phyloP scores from a whole-genome alignment of 1,284 basidiomycete species.

The Puccinia sorghi region DNA sequence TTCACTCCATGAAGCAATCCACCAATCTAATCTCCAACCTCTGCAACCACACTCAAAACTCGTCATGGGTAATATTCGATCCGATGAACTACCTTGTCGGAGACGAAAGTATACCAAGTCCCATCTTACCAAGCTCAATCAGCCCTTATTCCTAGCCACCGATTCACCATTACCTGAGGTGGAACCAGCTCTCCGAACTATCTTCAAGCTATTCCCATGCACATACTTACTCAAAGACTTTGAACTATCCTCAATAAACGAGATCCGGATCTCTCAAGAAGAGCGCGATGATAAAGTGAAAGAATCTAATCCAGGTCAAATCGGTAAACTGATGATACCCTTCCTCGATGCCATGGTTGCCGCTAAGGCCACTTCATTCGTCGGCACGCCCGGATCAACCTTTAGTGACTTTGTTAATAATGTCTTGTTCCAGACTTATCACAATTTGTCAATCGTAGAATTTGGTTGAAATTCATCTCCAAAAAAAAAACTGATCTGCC shows the following conservation, averaged over 20 bases:
- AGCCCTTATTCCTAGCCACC: constrained; percentile 71
- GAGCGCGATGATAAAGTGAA: constrained; percentile 61
- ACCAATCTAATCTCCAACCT: background rate
- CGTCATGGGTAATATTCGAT: background rate
- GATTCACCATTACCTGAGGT: constrained; percentile 61
- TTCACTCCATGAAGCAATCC: constrained; percentile 17
- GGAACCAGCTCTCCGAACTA: constrained; percentile 62
- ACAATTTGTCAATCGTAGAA: constrained; percentile 39
- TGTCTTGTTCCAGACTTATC: constrained; percentile 66
- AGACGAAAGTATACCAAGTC: constrained; percentile 51
- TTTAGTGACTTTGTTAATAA: constrained; percentile 71
- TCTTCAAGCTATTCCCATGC: constrained; percentile 70
- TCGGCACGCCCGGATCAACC: constrained; percentile 59
- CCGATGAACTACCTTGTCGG: constrained; percentile 49
- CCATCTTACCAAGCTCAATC: constrained; percentile 63
- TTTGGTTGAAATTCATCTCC: constrained; percentile 13
- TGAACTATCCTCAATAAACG: constrained; percentile 5
- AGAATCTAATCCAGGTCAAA: constrained; percentile 44
- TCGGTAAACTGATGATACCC: constrained; percentile 65
- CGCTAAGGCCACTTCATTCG: constrained; percentile 61
- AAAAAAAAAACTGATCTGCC: no score
- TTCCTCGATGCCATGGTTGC: constrained; percentile 72
- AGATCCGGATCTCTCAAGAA: constrained; percentile 58
- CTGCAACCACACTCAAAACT: background rate
- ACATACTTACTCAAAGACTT: constrained; percentile 69